Base-by-base conservation (phyloP, 805 yeast genomes). In the Monosporozyma servazzii region DNA sequence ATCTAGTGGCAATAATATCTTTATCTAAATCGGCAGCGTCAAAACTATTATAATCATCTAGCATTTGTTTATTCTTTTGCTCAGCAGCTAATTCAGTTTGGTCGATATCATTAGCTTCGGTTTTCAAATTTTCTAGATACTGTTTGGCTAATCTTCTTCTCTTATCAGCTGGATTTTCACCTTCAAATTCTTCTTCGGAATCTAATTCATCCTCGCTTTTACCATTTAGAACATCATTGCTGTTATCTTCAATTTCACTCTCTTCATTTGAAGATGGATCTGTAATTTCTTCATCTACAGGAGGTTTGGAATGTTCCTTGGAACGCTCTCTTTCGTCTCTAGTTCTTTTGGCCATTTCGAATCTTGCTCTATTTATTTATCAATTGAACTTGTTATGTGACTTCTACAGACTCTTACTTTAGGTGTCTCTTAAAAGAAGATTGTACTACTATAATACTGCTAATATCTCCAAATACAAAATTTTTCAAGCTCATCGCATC, bases 131-230 rank as follows among this genome's bases (percentile, higher is more conserved):
- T 45, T 84, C 89, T 55, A 93, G 72, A 67, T 93, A 93, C 68
- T 90, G 93, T 68, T 89, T 89, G 17, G 98, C 98, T 53, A 93
- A 75, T 63, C 98, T 75, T 70, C 99, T 80, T 69, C 99, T 80
- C 69, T 88, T 89, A 63, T 93, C 99, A 0, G 96, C 95, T 8
- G 90, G 95, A 47, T 80, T 79, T 68, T 91, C 98, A 17, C 75
- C 76, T 15, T 73, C 80, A 56, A 81, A 80, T 58, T 84, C 95
- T 57, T 83, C 93, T 31, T 84, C 91, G 13, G 85, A 81, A 15
- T 77, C 79, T 21, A 77, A 55, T n/a, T 71, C 73, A 23, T 71
- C 75, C 40, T 72, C 77, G 9, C 65, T 70, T 10, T 60, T 65
- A 3, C 58, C 71, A 10, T 63, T 71, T 1, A 56, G 67, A 1